A percentile compares a stretch with the other conserved stretches of the same genome.
Conservation (phyloP, 495 filamentous ascomycete species). For the Aeminium ludgeri region DNA sequence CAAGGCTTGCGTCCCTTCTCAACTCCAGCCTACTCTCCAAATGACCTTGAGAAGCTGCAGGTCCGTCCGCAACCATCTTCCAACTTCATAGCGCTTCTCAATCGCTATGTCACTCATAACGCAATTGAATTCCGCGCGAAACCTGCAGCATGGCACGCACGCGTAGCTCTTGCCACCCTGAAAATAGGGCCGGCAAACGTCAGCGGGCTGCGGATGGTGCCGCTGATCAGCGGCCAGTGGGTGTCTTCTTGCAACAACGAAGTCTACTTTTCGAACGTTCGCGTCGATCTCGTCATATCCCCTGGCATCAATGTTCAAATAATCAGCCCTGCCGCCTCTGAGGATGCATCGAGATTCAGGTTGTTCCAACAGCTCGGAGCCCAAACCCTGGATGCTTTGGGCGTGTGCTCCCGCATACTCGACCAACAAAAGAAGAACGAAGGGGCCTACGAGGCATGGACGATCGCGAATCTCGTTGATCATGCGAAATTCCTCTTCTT, state of each 20-base stretch:
- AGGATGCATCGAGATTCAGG: too few species aligned
- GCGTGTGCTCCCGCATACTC: too few species aligned
- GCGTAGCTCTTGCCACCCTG: not conserved
- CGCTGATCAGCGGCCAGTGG: not conserved
- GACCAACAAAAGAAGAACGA: too few species aligned
- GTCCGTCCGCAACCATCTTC: not conserved
- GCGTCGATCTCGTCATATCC: not conserved
- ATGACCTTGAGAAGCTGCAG: not conserved
- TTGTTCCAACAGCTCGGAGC: too few species aligned
- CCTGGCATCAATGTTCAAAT: not conserved
- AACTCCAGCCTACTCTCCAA: not conserved
- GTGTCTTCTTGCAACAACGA: not conserved
- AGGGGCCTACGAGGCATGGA: too few species aligned
- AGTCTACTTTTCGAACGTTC: not conserved
- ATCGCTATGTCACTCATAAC: not conserved
- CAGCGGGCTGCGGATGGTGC: not conserved
- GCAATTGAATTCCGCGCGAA: not conserved
- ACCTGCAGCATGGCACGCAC: not conserved
- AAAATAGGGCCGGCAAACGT: not conserved
- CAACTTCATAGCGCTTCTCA: not conserved
- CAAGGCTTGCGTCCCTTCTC: not conserved
- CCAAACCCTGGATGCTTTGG: too few species aligned
- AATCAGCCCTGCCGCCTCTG: too few species aligned
- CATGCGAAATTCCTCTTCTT: too few species aligned
- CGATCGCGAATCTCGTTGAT: too few species aligned